phyloP scores from a whole-genome alignment of 306 rosid genomes.

The Trifolium subterraneum region DNA sequence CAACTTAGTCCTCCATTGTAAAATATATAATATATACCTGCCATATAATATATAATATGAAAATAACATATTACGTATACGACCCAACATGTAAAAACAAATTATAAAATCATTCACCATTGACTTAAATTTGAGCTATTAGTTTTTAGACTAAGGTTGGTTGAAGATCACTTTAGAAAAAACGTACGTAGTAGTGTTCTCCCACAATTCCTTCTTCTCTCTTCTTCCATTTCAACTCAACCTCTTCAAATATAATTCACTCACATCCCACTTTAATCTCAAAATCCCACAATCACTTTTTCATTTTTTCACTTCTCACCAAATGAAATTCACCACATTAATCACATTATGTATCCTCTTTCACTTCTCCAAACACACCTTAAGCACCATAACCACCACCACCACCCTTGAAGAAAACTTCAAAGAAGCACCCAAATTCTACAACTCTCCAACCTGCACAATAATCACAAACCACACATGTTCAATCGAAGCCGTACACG shows the following conservation, averaged over 20 bases:
- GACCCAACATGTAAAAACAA: constrained; percentile 8
- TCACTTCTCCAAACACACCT: constrained; percentile 1
- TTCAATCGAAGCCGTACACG: constrained; percentile 57
- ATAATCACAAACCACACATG: constrained; percentile 39
- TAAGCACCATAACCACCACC: background rate
- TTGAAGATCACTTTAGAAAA: background rate
- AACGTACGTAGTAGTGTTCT: constrained; percentile 4
- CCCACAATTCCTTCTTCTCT: background rate
- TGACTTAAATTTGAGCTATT: background rate
- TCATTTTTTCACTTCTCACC: background rate
- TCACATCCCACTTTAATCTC: constrained; percentile 1
- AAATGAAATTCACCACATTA: background rate
- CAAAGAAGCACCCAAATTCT: constrained; percentile 88
- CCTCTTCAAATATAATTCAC: background rate
- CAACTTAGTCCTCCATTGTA: no score
- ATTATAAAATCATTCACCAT: background rate
- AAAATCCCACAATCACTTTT: background rate
- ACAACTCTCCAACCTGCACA: constrained; percentile 72
- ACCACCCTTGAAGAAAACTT: constrained; percentile 42
- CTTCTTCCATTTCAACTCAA: background rate
- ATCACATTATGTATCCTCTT: background rate
- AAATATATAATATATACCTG: no score
- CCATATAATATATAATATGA: background rate
- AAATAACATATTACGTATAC: background rate
- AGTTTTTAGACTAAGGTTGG: constrained; percentile 3